phyloP scores from a whole-genome alignment of 2,329 filamentous ascomycete genomes.

The Myotisia sp. region DNA sequence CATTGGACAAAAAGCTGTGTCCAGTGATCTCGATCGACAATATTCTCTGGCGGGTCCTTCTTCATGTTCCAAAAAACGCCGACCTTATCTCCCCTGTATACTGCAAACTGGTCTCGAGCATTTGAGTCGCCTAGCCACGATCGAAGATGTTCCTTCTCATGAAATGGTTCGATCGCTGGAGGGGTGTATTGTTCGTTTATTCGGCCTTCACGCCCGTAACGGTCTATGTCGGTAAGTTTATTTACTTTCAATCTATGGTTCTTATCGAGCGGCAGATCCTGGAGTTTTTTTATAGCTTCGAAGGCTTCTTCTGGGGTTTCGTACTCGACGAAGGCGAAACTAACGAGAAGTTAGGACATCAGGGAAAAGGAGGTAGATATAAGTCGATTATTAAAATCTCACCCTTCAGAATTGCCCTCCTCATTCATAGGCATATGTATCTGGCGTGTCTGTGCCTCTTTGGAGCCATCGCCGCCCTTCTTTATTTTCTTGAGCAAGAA shows the following conservation, averaged over 20 bases:
- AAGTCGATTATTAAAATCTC: conserved; percentile 22
- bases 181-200: conserved; percentile 80
- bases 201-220: conserved; percentile 84
- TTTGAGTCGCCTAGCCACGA: conserved; percentile 85
- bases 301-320: conserved; percentile 78
- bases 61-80: conserved; percentile 98
- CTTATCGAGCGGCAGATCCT: conserved; percentile 83
- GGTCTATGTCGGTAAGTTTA: conserved; percentile 95
- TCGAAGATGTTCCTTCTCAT: conserved; percentile 83
- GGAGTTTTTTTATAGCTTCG: conserved; percentile 75
- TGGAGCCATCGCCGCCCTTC: conserved; percentile 21
- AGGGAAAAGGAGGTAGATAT: too few species aligned
- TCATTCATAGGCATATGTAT: conserved; percentile 91
- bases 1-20: conserved; percentile 97
- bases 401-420: conserved; percentile 75
- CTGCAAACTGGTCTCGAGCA: conserved; percentile 86
- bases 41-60: conserved; percentile 70
- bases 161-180: conserved; percentile 70
- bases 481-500: conserved; percentile 90
- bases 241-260: conserved; percentile 91
- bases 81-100: conserved; percentile 83
- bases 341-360: conserved; percentile 30
- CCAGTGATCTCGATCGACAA: conserved; percentile 91
- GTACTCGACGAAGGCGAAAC: conserved; percentile 96
- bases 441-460: conserved; percentile 44